Base-by-base conservation (phyloP, 2,329 filamentous ascomycete species). In the Mycosphaerella sp. region DNA sequence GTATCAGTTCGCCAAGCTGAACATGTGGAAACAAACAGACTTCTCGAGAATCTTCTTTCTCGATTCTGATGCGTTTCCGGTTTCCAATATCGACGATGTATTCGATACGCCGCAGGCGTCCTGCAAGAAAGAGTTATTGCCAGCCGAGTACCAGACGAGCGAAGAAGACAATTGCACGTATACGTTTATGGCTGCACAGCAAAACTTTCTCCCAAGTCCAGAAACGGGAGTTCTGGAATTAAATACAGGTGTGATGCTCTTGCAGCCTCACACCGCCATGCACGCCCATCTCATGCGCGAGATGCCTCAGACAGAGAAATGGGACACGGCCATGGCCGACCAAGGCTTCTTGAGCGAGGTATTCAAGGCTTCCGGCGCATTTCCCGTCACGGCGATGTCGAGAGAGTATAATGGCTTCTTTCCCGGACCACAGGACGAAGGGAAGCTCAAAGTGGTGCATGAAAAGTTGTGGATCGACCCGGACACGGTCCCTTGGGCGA, bases 41-140 rank as follows among this genome's bases (percentile, higher is more conserved):
- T 97, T 92, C 71, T 82, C 84, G 60, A 91, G 85, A 72, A 88
- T 97, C 53, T 86, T 96, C 53, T 97, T 96, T 71, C 78, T 97
- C 58, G 92, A 97, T 68, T 87, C 90, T 56, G 92, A 97, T 66
- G 82, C 60, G 9, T 62, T 62, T 40, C 60, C 60, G 7, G 34
- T 62, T 6, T 53, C 55, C 26, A 59, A 61, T 26, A 54, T 62
- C 38, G 60, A 62, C 49, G 48, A 45, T 5, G 53, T 62, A 23
- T 57, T 62, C 40, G 59, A 61, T 32, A 26, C 47, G 2, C 46
- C 55, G 12, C 34, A 45, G 12, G 6, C 32, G 41, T 53, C 52
- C 34, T 62, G 60, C 48, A 50, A 48, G 23, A 41, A 38, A 34
- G 51, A 57, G 34, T 48, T 62, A 3, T 48, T 66, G 1, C 53